Percentiles rank a stretch among this genome's conserved stretches.
Conservation (phyloP, 2,329 filamentous ascomycete species). For the Ceratocystis colombiana region DNA sequence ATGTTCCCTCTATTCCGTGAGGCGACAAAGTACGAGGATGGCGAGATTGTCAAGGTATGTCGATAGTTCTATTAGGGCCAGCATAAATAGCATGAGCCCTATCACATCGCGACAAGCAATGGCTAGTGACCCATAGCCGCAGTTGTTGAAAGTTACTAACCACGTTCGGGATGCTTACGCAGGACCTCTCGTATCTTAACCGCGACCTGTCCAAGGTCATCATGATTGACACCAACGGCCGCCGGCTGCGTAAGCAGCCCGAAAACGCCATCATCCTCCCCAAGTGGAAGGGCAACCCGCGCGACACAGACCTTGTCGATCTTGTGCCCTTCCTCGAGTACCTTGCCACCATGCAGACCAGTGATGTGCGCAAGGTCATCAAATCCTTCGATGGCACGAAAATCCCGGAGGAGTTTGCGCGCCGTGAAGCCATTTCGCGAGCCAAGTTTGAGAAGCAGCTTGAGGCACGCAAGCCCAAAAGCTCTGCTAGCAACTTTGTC, state of each 20-base stretch:
- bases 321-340: slow-evolving; percentile 97
- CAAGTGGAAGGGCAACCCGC: slow-evolving; percentile 75
- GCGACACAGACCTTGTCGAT: slow-evolving; percentile 76
- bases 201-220: slow-evolving; percentile 92
- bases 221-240: slow-evolving; percentile 76
- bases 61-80: neutral
- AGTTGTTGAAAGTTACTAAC: neutral
- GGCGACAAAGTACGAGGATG: slow-evolving; percentile 93
- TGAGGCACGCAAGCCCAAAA: slow-evolving; percentile 55
- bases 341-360: slow-evolving; percentile 83
- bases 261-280: slow-evolving; percentile 89
- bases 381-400: slow-evolving; percentile 82
- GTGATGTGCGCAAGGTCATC: slow-evolving; percentile 75
- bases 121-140: too few relatives aligned
- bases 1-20: slow-evolving; percentile 92
- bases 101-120: too few relatives aligned
- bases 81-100: too few relatives aligned
- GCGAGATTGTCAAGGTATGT: slow-evolving; percentile 83
- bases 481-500: slow-evolving; percentile 57
- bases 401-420: slow-evolving; percentile 82
- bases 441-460: slow-evolving; percentile 75
- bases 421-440: slow-evolving; percentile 74
- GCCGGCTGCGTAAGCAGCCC: slow-evolving; percentile 80
- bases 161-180: slow-evolving; percentile 1
- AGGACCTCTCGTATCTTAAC: slow-evolving; percentile 97